Conservation (phyloP, 768 basidiomycete genomes). For the Tephrocybe sp. region DNA sequence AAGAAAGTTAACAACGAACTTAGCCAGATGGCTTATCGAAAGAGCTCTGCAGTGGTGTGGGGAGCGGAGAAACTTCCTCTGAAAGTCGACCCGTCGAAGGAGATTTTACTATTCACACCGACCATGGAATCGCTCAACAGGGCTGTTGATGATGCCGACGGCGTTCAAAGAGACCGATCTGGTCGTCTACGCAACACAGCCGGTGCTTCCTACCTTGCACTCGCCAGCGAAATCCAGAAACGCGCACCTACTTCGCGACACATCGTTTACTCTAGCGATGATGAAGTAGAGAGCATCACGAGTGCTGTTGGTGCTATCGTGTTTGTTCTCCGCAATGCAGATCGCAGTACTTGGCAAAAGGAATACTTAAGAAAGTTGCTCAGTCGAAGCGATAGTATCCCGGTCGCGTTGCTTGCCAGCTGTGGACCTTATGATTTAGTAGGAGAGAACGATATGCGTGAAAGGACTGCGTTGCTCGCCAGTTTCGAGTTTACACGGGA, state of each 20-base stretch:
- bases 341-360: slow-evolving; percentile 51
- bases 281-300: slow-evolving; percentile 2
- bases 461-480: slow-evolving; percentile 37
- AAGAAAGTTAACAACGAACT: slow-evolving; percentile 38
- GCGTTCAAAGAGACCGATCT: slow-evolving; percentile 34
- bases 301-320: slow-evolving; percentile 32
- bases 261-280: slow-evolving; percentile 37
- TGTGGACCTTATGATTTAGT: slow-evolving; percentile 67
- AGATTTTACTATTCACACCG: slow-evolving; percentile 53
- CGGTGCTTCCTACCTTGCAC: slow-evolving; percentile 49
- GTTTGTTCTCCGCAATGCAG: slow-evolving; percentile 59
- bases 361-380: slow-evolving; percentile 31
- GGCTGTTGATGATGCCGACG: slow-evolving; percentile 59
- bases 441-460: slow-evolving; percentile 20
- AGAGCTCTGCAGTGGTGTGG: slow-evolving; percentile 45
- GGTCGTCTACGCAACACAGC: slow-evolving; percentile 55
- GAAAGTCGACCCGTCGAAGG: slow-evolving; percentile 17
- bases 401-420: slow-evolving; percentile 52
- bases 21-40: slow-evolving; percentile 44
- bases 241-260: slow-evolving; percentile 35
- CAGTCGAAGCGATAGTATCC: slow-evolving; percentile 16
- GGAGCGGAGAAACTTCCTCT: slow-evolving; percentile 38
- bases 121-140: slow-evolving; percentile 53
- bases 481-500: slow-evolving; percentile 59
- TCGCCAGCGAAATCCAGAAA: slow-evolving; percentile 37